Conservation (phyloP, 2,329 filamentous ascomycete species). For the Endoconidiophora laricicola region DNA sequence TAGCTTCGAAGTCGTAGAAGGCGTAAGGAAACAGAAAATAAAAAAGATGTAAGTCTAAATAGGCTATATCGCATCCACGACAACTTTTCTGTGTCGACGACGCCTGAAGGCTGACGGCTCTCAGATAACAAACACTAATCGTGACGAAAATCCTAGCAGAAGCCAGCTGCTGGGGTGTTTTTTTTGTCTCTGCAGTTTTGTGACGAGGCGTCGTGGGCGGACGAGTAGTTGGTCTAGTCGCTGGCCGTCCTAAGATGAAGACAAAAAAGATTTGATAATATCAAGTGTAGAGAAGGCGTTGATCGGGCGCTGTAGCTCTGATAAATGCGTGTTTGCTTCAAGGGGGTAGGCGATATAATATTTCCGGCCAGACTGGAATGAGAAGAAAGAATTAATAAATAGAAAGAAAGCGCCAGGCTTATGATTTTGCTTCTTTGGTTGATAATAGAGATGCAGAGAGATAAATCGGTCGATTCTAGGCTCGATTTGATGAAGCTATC, state of each 20-base stretch:
- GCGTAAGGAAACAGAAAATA: neutral
- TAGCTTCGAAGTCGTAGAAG: neutral
- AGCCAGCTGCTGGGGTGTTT: neutral
- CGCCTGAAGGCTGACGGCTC: constrained; percentile 2
- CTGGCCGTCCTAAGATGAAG: too few species aligned
- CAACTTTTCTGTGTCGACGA: neutral
- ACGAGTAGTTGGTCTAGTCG: neutral
- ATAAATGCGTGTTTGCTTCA: neutral
- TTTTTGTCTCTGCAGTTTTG: neutral
- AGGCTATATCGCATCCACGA: constrained; percentile 4
- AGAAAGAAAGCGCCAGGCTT: constrained; percentile 1
- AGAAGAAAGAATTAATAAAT: constrained; percentile 1
- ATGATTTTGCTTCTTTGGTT: neutral
- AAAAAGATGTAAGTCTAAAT: neutral
- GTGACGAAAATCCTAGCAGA: neutral
- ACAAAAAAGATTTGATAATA: too few species aligned
- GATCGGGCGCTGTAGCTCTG: too few species aligned
- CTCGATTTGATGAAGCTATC: neutral
- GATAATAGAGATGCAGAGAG: neutral
- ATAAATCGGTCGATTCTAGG: constrained; percentile 31
- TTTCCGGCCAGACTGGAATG: too few species aligned
- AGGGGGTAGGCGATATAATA: neutral
- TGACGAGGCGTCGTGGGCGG: neutral
- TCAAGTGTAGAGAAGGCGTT: neutral
- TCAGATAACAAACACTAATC: constrained; percentile 10